Evolutionary conservation across 768 basidiomycete genomes (phyloP), one percentile per base, ranked within the genome.

Genomic region (Leccinum boreale): DNA sequence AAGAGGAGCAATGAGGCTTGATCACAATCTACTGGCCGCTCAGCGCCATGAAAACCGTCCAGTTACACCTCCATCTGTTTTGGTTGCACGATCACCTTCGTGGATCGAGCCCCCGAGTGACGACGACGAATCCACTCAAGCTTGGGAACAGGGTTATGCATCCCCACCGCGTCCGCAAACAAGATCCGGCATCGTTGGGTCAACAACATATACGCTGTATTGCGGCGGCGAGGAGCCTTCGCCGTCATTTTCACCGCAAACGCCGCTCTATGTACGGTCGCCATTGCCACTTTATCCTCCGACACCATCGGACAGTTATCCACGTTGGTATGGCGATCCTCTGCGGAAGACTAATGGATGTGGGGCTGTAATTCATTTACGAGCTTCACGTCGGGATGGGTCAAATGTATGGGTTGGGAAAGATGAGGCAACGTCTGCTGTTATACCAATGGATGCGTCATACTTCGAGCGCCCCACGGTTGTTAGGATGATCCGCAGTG

Each of bases 1-100:
- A 56, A 75, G 89, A 61, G 89, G 89, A 11, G 89, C 89, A 52
- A 81, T 89, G 79, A 77, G 85, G 39, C 75, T 87, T 33, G 85
- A 86, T 70, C 78, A 78, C 58, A 70, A 66, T 39, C 36, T 64
- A 23, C 48, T 70, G 26, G 65, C 52, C 55, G 51, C 65, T n/a
- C 71, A 72, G 51, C 71, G 72, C 50, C 58, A 62, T 17, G 72
- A 70, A 62, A 36, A 53, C 3, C 65, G 65, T 51, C 67, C 59
- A 45, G 45, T 50, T n/a, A 67, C 64, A 46, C 65, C 69, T 24
- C 63, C 68, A 7, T 62, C 70, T 0, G 67, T 73, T 52, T 55
- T 73, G 6, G 66, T 67, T 17, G 65, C 67, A 17, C 61, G 67
- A 42, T 56, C 71, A 10, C 69, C 76, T 4, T 67, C 73, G 4